These are phyloP conservation scores for Colletotrichum falcatum DNA, from an alignment of 2,329 filamentous ascomycete genomes.

Conservation along the genomic window DNA sequence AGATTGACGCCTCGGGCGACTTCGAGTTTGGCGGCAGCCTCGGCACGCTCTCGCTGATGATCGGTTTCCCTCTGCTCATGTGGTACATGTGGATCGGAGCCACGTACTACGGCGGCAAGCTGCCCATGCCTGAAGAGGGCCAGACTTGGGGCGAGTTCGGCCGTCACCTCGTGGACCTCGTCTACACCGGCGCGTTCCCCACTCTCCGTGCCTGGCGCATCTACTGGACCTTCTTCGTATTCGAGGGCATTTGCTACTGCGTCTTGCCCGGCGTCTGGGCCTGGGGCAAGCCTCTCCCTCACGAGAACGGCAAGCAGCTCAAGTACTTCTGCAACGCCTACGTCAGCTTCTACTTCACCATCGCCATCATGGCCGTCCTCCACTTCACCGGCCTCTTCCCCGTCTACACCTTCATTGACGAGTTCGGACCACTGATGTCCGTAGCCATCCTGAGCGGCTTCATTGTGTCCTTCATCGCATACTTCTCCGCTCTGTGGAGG, in stretches of 20 bases:
- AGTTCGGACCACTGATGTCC: constrained; percentile 92
- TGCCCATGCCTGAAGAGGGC: constrained; percentile 73
- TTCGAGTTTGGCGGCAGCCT: constrained; percentile 86
- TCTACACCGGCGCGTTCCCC: constrained; percentile 88
- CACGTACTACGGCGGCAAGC: constrained; percentile 83
- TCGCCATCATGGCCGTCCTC: constrained; percentile 75
- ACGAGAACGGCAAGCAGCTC: constrained; percentile 86
- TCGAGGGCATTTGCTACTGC: constrained; percentile 86
- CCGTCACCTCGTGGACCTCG: constrained; percentile 72
- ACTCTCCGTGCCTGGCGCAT: constrained; percentile 86
- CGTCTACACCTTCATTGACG: constrained; percentile 91
- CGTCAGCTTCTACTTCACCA: constrained; percentile 87
- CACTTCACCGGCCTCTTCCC: constrained; percentile 89
- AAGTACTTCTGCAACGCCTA: constrained; percentile 95
- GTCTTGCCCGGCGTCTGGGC: constrained; percentile 87
- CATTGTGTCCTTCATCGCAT: constrained; percentile 84
- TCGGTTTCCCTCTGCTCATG: constrained; percentile 88
- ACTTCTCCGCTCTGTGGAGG: constrained; percentile 83
- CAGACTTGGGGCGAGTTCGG: constrained; percentile 76
- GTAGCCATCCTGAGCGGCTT: constrained; percentile 94
- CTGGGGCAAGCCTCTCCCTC: constrained; percentile 88
- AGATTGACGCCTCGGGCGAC: constrained; percentile 71
- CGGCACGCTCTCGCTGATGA: constrained; percentile 83
- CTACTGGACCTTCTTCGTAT: constrained; percentile 94
- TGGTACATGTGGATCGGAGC: constrained; percentile 97